Percentiles rank a stretch among this genome's conserved stretches.
phyloP scores from a whole-genome alignment of 306 rosid genomes.

The Pyrus communis region DNA sequence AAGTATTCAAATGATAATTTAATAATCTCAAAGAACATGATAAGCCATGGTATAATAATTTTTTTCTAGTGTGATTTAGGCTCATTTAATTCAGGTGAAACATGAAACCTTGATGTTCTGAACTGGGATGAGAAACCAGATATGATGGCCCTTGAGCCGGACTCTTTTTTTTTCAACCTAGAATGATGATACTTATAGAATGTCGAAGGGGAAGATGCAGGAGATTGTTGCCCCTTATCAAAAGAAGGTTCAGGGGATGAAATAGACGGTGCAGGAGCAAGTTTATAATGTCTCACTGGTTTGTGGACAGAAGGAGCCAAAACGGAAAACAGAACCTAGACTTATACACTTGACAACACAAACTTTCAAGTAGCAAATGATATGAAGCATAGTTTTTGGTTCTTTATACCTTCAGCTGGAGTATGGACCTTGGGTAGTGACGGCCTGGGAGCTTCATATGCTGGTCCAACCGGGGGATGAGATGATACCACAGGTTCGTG shows the following conservation, averaged over 20 bases:
- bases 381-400: slow-evolving; percentile 15
- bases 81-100: not conserved
- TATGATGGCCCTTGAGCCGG: slow-evolving; percentile 59
- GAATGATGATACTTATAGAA: slow-evolving; percentile 35
- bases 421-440: slow-evolving; percentile 6
- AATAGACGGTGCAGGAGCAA: slow-evolving; percentile 38
- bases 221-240: slow-evolving; percentile 30
- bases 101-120: slow-evolving; percentile 43
- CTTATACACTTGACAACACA: not conserved
- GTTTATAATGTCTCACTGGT: slow-evolving; percentile 20
- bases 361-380: not conserved
- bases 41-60: too few relatives aligned
- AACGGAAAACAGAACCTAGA: slow-evolving; percentile 15
- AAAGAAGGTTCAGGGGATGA: slow-evolving; percentile 43
- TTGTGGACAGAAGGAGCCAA: slow-evolving; percentile 50
- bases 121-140: slow-evolving; percentile 42
- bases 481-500: slow-evolving; percentile 3
- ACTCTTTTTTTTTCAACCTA: slow-evolving; percentile 36
- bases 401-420: slow-evolving; percentile 10
- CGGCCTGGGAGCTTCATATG: slow-evolving; percentile 15
- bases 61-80: not conserved
- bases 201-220: slow-evolving; percentile 37
- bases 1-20: not conserved
- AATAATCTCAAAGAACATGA: not conserved
- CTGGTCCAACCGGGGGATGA: slow-evolving; percentile 17